phyloP scores from a whole-genome alignment of 2,329 filamentous ascomycete species.

The Aspergillus unguis region DNA sequence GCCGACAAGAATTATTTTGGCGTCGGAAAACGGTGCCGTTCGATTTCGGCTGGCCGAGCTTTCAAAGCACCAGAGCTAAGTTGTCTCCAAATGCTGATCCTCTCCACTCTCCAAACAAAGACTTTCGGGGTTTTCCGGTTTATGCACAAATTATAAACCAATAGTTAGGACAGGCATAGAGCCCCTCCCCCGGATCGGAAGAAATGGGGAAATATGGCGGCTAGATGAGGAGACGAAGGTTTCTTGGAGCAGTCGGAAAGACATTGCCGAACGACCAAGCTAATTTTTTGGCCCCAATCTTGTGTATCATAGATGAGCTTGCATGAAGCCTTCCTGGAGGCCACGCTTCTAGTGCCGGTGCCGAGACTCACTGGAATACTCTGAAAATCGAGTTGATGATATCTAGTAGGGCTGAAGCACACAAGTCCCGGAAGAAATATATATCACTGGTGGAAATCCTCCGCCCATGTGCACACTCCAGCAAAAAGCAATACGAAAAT shows the following conservation, averaged over 20 bases:
- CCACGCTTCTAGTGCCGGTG: no score
- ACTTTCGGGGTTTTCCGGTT: neutral
- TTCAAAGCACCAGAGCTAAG: neutral
- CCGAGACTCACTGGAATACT: no score
- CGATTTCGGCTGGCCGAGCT: neutral
- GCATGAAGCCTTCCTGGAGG: no score
- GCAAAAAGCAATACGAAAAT: no score
- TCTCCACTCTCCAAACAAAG: neutral
- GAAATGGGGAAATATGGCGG: neutral
- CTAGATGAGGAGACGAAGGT: neutral
- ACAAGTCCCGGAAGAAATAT: no score
- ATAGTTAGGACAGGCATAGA: neutral
- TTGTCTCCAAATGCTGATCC: neutral
- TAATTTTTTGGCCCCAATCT: neutral
- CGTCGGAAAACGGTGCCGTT: neutral
- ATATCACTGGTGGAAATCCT: no score
- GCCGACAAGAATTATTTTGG: neutral
- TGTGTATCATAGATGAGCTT: neutral
- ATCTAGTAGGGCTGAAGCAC: no score
- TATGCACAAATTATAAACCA: neutral
- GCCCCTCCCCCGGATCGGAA: neutral
- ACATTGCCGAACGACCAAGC: neutral
- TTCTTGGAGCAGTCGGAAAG: slow-evolving; percentile 2
- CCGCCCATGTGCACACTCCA: no score
- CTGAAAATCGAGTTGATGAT: no score